Evolutionary conservation across 345 rosid species (phyloP), one percentile per base, ranked within the genome.

Genomic region (Carallia pectinifolia): DNA sequence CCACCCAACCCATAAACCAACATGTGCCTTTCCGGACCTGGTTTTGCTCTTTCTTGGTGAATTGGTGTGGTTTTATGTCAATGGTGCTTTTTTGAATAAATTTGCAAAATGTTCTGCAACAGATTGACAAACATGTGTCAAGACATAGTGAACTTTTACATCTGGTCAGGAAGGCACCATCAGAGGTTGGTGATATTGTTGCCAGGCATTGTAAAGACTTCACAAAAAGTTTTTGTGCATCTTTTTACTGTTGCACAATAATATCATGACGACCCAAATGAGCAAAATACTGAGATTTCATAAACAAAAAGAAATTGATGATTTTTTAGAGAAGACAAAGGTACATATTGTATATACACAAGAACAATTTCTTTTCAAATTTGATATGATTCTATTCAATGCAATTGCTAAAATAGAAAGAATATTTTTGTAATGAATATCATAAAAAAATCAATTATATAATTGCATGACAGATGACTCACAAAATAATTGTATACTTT

Each of bases 101-200:
- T 13, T 30, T 67, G 61, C 47, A 39, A 68, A 17, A 31, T 58
- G 73, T 12, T 69, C 39, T 56, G 61, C 30, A 64, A 74, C 83
- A 88, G 98, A 85, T 91, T 19, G 97, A 94, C 77, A 87, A 86
- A 74, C 97, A 94, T 65, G 81, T 91, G 63, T 87, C 86, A 76
- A 82, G 97, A 65, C 96, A 94, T 68, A 82, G 86, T 60, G 96
- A 91, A 77, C 98, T 94, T 76, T 77, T 94, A 29, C 85, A 85
- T 67, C 89, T 84, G 60, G 67, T 94, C 53, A 81, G 77, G 80
- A 80, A 63, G 65, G 76, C 84, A 29, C 91, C 88, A 13, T 76
- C 88, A 39, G 88, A 86, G 72, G 81, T 91, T 44, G 69, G 77
- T 64, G 88, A 94, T 71, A 80, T 91, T 72, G 90, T 94, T 79